Percentiles rank a stretch among this genome's conserved stretches.
These are phyloP conservation scores for Oropetium thomaeum DNA, from an alignment of 176 grass and related monocot species.

Conservation along the genomic window DNA sequence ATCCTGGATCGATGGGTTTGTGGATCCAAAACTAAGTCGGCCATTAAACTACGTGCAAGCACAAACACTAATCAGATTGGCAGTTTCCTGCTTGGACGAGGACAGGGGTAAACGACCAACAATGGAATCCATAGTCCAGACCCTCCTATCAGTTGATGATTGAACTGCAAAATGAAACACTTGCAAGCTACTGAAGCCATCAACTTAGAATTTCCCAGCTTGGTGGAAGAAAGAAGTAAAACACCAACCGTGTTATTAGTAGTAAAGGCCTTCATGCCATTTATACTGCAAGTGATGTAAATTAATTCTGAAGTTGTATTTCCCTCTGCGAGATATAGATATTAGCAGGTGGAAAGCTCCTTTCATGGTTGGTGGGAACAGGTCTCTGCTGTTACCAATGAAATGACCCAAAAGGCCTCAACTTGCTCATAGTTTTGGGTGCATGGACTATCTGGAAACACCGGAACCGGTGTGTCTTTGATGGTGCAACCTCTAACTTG, in stretches of 20 bases:
- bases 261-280: not conserved
- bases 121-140: not conserved
- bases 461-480: too few species aligned
- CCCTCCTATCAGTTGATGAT: not conserved
- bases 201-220: not conserved
- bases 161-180: not conserved
- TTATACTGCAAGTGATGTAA: not conserved
- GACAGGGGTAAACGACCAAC: not conserved
- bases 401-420: too few species aligned
- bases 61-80: not conserved
- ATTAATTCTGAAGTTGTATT: not conserved
- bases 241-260: not conserved
- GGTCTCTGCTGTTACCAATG: too few species aligned
- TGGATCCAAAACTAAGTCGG: not conserved
- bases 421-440: too few species aligned
- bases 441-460: too few species aligned
- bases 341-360: too few species aligned
- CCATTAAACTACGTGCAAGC: not conserved
- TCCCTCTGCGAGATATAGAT: not conserved
- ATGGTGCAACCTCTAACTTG: too few species aligned
- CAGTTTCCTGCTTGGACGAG: not conserved
- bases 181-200: not conserved
- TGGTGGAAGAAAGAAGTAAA: not conserved
- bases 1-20: not conserved
- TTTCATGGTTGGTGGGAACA: too few species aligned